Evolutionary conservation across 2,329 filamentous ascomycete species (phyloP), one percentile per base, ranked within the genome.

Genomic region (Claviceps spartinae): DNA sequence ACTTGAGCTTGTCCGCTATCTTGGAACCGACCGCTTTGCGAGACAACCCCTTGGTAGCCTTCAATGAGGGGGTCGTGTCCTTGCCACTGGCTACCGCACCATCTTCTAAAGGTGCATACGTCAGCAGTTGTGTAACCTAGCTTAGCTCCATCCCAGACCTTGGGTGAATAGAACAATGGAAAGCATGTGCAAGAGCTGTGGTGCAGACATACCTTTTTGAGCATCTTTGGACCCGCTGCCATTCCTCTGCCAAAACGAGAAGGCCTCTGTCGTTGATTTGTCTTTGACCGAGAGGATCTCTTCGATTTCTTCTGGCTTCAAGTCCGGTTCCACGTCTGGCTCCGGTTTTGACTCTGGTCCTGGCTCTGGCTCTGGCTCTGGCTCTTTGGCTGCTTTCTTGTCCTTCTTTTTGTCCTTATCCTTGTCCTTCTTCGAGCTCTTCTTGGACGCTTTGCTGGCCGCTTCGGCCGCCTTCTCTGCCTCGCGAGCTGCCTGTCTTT

Each of bases 221-320:
- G 62, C 54, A 56, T 73, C 76, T 61, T 74, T 77, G 53, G 68
- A 62, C 20, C 58, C 56, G 47, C 58, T 54, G 41, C 71, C 67
- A 54, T 65, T 49, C 5, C 78, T 49, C 4, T 77, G 75, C 78
- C 78, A 82, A 67, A 81, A 80, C 58, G 72, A 72, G 63, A 81
- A 82, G 0, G 74, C 63, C 53, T 74, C 69, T 43, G 59, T 60
- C 52, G 68, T 64, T 45, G 58, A 58, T 51, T 63, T 63, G 47
- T 63, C 60, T 43, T 61, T 59, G 6, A 60, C 58, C 6, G 64
- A 60, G 37, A 74, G 61, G 18, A 74, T 62, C 57, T 72, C 69
- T 49, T 73, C 71, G 30, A 74, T 62, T 51, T 74, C 65, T 37
- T 72, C 69, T 11, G 68, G 60, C 11, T 65, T 69, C 50, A 73